Conservation (phyloP, 73 alveolate species). For the Tetrahymena thermophila region DNA sequence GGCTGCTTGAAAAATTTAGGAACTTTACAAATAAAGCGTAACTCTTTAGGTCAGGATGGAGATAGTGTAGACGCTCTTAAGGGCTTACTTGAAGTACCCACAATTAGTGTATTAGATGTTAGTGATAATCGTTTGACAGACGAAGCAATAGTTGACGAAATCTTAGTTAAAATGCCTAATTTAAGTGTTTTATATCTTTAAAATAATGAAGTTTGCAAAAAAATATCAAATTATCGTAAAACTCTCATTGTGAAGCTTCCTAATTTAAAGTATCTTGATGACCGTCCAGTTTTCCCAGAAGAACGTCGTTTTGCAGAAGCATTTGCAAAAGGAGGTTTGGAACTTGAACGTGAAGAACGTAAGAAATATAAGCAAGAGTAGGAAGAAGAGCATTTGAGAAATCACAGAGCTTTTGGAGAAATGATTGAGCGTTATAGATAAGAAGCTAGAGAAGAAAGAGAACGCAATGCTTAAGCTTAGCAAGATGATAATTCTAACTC, state of each 20-base stretch:
- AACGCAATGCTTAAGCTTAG: slow-evolving; percentile 33
- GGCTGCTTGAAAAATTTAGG: slow-evolving; percentile 38
- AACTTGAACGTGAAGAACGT: slow-evolving; percentile 90
- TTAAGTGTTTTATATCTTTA: slow-evolving; percentile 87
- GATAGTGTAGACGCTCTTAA: slow-evolving; percentile 53
- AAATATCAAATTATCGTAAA: slow-evolving; percentile 88
- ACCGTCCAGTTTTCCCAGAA: slow-evolving; percentile 86
- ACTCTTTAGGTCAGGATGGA: slow-evolving; percentile 81
- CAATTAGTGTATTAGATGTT: slow-evolving; percentile 83
- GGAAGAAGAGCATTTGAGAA: slow-evolving; percentile 78
- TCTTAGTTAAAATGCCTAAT: slow-evolving; percentile 79
- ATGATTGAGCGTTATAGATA: slow-evolving; percentile 51
- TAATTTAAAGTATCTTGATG: slow-evolving; percentile 82
- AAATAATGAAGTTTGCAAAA: slow-evolving; percentile 83
- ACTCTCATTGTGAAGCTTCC: slow-evolving; percentile 76
- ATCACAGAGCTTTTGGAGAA: slow-evolving; percentile 67
- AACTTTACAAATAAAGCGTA: slow-evolving; percentile 77
- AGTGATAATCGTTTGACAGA: slow-evolving; percentile 88
- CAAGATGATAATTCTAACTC: slow-evolving; percentile 12
- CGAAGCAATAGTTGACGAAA: slow-evolving; percentile 61
- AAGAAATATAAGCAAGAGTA: slow-evolving; percentile 80
- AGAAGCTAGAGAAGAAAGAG: slow-evolving; percentile 50
- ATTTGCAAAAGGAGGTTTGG: slow-evolving; percentile 90
- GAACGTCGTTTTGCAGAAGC: slow-evolving; percentile 95
- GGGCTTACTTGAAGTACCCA: slow-evolving; percentile 73